Evolutionary conservation across 2,329 filamentous ascomycete genomes (phyloP).

Genomic region (Aspergillus jensenii): DNA sequence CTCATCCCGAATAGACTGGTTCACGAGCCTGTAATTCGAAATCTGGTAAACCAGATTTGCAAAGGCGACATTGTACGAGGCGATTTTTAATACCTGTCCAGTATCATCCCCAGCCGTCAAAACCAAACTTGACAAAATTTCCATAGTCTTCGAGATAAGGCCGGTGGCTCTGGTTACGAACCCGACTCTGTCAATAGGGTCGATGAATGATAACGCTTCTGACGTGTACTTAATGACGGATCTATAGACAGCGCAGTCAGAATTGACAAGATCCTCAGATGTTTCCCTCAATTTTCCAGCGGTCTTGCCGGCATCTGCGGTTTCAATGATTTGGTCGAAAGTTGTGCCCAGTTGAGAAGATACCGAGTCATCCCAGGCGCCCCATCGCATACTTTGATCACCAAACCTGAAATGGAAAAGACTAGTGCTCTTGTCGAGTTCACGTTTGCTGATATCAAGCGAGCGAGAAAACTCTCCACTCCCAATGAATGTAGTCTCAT

Average conservation of each 20-base stretch:
- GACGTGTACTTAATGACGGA: constrained; percentile 52
- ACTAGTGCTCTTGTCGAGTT: constrained; percentile 46
- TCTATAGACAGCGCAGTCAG: constrained; percentile 30
- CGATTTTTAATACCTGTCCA: constrained; percentile 21
- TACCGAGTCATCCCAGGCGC: constrained; percentile 57
- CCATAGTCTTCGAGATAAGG: constrained; percentile 41
- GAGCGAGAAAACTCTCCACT: constrained; percentile 54
- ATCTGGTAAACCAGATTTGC: constrained; percentile 41
- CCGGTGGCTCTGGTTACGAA: constrained; percentile 42
- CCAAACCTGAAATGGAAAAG: constrained; percentile 39
- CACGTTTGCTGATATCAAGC: constrained; percentile 39
- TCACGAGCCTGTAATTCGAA: constrained; percentile 33
- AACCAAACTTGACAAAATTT: constrained; percentile 28
- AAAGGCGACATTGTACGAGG: constrained; percentile 36
- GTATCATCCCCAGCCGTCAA: constrained; percentile 17
- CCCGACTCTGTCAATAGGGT: constrained; percentile 52
- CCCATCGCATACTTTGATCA: constrained; percentile 45
- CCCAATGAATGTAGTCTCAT: constrained; percentile 57
- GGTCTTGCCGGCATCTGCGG: constrained; percentile 15
- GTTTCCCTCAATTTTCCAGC: constrained; percentile 1
- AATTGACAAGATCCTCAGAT: constrained; percentile 13
- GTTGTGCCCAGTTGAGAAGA: constrained; percentile 46
- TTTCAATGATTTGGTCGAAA: constrained; percentile 33
- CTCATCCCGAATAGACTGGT: constrained; percentile 20
- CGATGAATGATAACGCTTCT: constrained; percentile 51